Evolutionary conservation across 257 asterid species (phyloP), one percentile per base, ranked within the genome.

Genomic region (Lantana camara): DNA sequence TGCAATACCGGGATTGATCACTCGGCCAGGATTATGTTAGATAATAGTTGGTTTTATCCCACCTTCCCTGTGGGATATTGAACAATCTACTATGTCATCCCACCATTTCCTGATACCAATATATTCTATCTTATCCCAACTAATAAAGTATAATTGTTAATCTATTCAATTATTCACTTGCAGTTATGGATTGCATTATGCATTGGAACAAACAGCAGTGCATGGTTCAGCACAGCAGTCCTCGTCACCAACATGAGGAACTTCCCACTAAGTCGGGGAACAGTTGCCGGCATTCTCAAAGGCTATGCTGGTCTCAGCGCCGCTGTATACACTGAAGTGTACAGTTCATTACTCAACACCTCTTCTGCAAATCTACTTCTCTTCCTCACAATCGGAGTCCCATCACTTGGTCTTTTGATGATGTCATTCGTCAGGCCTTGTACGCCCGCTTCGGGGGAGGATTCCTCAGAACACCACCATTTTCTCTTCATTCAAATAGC

Each of bases 181-280:
- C 94, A 88, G 96, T 80, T 85, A 21, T 88, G 94, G 91, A 4
- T 81, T 53, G 87, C 87, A 9, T 72, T 85, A 32, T 76, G 83
- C 59, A 38, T 83, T 16, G 96, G 78, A 22, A 74, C 96, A 19
- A 83, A 85, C 58, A 85, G 94, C 24, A 71, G 78, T 71, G 84
- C 94, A 37, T 88, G 96, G 96, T 67, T 88, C 65, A 60, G 75
- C 71, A 88, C 96, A 9, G 79, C 83, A 42, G 86, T 88, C 68
- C 87, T 88, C 8, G 96, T 85, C 35, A 88, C 94, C 23, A 88
- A 88, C 32, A 78, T 88, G 89, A 81, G 91, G 66, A 88, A 88
- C 82, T 88, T 88, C 75, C 94, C 94, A 30, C 70, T 73, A 11
- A 83, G 84, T 54, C 84, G 91, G 16, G 96, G 94, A 68, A 81